Evolutionary conservation across 169 alveolate genomes (phyloP), one percentile per base, ranked within the genome.

Genomic region (Plasmodium gallinaceum): DNA sequence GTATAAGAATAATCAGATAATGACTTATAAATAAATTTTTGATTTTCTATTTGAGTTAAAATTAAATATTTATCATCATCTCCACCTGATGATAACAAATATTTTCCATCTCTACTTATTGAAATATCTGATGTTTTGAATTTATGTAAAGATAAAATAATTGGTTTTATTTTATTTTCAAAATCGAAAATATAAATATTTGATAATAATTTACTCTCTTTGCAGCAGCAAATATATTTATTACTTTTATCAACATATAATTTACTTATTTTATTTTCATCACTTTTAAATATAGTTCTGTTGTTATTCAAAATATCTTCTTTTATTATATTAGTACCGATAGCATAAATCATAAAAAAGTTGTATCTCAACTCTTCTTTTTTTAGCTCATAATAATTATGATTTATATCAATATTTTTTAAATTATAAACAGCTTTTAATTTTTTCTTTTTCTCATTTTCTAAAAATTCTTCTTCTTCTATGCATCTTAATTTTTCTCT

Each of bases 321-420:
- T 83, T 83, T 83, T 68, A 83, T 83, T 5, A 83, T 83, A 61
- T 68, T 83, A 7, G 91, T 83, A 18, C 91, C 91, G 52, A 83
- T 83, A 0, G 74, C 91, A 83, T 83, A 83, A 46, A 83, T 83
- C 91, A 83, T 83, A 71, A 68, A 83, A 62, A 83, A 83, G 45
- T 83, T 20, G 46, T 83, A 68, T 68, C 45, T 71, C 20, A 83
- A 60, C 42, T 83, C 91, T 71, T 83, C 91, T 71, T 54, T 83
- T 32, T 83, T 83, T 42, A 83, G 39, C 20, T 66, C 83, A 42
- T 83, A 83, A 43, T 68, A 83, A 57, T 83, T 83, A 71, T 83
- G 91, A 54, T 83, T 83, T 58, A 83, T 57, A 48, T 66, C 74
- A 20, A 83, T 83, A 71, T 71, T 48, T 20, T 83, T 83, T 24